Evolutionary conservation across 148 eudicot genomes (phyloP).

Genomic region (Heliamphora exappendiculata): DNA sequence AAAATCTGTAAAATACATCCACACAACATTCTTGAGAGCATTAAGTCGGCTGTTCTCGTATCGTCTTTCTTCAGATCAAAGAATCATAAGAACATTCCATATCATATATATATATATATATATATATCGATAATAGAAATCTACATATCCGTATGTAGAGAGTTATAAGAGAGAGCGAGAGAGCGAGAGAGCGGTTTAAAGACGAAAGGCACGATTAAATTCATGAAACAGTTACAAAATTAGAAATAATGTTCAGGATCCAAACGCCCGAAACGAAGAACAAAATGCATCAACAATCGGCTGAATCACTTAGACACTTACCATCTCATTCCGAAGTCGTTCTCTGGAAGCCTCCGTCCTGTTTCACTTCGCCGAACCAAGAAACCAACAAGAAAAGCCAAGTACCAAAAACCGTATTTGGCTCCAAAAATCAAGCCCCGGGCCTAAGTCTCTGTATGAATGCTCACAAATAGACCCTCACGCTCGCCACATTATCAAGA

Average conservation of each 20-base stretch:
- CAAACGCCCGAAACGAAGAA: not conserved
- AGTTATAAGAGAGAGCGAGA: too few relatives aligned
- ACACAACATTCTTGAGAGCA: not conserved
- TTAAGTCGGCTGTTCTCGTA: not conserved
- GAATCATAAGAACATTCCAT: not conserved
- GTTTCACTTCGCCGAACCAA: slow-evolving; percentile 11
- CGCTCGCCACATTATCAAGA: slow-evolving; percentile 53
- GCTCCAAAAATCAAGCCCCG: slow-evolving; percentile 29
- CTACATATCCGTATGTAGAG: not conserved
- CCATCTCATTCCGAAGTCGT: slow-evolving; percentile 69
- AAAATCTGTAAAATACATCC: not conserved
- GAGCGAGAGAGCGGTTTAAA: too few relatives aligned
- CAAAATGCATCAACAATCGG: not conserved
- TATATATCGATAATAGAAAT: not conserved
- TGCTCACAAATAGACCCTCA: slow-evolving; percentile 12
- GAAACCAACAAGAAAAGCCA: slow-evolving; percentile 1
- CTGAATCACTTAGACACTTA: slow-evolving; percentile 17
- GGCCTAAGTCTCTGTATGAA: slow-evolving; percentile 38
- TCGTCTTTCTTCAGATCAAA: slow-evolving; percentile 1
- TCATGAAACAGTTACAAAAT: slow-evolving; percentile 8
- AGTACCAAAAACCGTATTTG: not conserved
- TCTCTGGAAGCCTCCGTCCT: slow-evolving; percentile 43
- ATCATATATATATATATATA: not conserved
- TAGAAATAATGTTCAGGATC: slow-evolving; percentile 16
- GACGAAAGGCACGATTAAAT: not conserved